Evolutionary conservation across 345 rosid species (phyloP), one percentile per base, ranked within the genome.

Genomic region (Rhodamnia rubescens): DNA sequence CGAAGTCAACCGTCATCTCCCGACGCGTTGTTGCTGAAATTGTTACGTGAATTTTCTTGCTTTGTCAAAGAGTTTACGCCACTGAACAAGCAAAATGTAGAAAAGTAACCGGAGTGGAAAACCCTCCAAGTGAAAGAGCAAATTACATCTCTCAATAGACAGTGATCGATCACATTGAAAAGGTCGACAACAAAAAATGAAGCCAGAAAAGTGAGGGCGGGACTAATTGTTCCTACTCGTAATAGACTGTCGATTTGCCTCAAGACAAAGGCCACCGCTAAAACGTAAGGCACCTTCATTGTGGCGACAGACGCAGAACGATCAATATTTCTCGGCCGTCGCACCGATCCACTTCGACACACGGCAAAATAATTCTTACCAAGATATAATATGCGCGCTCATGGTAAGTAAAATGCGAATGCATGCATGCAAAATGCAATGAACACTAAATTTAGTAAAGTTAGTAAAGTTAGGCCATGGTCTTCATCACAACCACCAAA

Each of bases 341-440:
- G 36, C 21, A 0, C 0, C 4, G 14, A 14, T 13, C 54, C 21
- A 53, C 7, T 21, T 16, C 20, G 20, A 61, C 0, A 27, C 0
- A 61, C 0, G 40, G 74, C 20, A 4, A 27, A 6, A 59, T 59
- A 5, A 29, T 61, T 61, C 11, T 61, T 29, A 15, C 7, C 15
- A 15, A 15, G 74, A 29, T 61, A 61, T 0, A 61, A 0, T 6
- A 36, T 29, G 74, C 1, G 8, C 5, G 11, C 11, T 29, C 11
- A 0, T 7, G 42, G 8, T 8, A 64, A 29, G 75, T 20, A 29
- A 64, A 64, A 29, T 36, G 22, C 15, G 15, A 1, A 64, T 15
- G 27, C 74, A 29, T 61, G 1, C 1, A 61, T 32, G 13, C 24
- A 20, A 18, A 20, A 9, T 69, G 78, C 47, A 69, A 69, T 32